Conservation (phyloP, 768 basidiomycete species). For the Chalciporus pseudorubinellus region DNA sequence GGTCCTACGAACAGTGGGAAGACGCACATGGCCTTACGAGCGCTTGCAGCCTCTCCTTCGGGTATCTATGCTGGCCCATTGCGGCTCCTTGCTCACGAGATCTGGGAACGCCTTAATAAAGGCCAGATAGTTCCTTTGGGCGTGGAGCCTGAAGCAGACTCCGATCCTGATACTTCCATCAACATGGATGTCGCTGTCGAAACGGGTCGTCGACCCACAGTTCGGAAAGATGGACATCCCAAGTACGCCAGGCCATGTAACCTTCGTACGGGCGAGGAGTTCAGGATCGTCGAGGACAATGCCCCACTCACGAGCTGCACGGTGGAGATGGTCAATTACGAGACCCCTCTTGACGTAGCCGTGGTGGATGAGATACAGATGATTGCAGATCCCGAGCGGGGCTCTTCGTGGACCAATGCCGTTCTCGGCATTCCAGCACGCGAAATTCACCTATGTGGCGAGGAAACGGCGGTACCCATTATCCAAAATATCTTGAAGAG, state of each 20-base stretch:
- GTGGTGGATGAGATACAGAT: conserved; percentile 98
- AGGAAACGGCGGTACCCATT: conserved; percentile 87
- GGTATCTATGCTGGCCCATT: conserved; percentile 93
- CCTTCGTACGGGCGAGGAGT: conserved; percentile 90
- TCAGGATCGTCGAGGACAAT: conserved; percentile 57
- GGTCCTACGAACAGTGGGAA: conserved; percentile 98
- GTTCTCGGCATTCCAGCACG: conserved; percentile 71
- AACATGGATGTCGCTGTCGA: conserved; percentile 32
- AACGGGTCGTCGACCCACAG: conserved; percentile 20
- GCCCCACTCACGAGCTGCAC: conserved; percentile 77
- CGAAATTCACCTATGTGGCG: conserved; percentile 94
- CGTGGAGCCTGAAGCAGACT: conserved; percentile 40
- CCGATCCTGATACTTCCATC: conserved; percentile 36
- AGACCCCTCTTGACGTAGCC: conserved; percentile 61
- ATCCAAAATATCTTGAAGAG: conserved; percentile 63
- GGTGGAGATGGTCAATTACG: conserved; percentile 80
- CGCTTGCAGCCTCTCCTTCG: conserved; percentile 67
- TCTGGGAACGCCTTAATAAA: conserved; percentile 86
- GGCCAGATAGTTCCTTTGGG: conserved; percentile 84
- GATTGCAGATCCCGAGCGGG: conserved; percentile 77
- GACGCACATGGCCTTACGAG: conserved; percentile 89
- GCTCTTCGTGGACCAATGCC: conserved; percentile 79
- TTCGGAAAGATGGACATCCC: conserved; percentile 40
- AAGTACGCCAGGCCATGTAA: conserved; percentile 69
- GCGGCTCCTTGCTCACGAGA: conserved; percentile 91